These are phyloP conservation scores for Macrolepiota dolichaula DNA, from an alignment of 768 basidiomycete genomes.

Conservation along the genomic window DNA sequence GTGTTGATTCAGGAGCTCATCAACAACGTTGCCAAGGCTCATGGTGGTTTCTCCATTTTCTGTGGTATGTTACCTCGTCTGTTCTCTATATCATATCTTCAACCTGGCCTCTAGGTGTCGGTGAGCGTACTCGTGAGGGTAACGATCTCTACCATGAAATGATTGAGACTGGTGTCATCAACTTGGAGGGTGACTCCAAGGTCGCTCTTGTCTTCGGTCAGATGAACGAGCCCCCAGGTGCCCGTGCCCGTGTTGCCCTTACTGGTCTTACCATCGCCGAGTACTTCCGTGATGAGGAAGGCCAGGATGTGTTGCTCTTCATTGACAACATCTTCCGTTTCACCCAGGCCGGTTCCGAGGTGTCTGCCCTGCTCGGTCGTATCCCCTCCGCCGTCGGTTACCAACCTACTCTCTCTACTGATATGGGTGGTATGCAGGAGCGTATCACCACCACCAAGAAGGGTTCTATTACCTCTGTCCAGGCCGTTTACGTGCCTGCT, in stretches of 20 bases:
- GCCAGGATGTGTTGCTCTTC: constrained; percentile 99
- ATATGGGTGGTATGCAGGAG: constrained; percentile 99
- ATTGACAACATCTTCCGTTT: constrained; percentile 99
- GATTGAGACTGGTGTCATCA: constrained; percentile 99
- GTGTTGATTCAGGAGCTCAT: constrained; percentile 99
- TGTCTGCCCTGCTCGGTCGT: constrained; percentile 99
- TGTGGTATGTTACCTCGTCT: constrained; percentile 56
- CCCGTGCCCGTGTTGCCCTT: constrained; percentile 99
- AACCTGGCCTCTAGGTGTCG: constrained; percentile 68
- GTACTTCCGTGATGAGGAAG: constrained; percentile 99
- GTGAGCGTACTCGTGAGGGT: constrained; percentile 99
- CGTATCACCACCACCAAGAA: constrained; percentile 99
- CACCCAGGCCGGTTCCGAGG: constrained; percentile 99
- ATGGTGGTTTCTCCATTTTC: constrained; percentile 99
- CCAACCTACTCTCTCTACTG: constrained; percentile 98
- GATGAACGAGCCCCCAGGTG: constrained; percentile 99
- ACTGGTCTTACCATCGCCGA: constrained; percentile 99
- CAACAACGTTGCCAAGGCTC: constrained; percentile 99
- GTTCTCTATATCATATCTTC: neutral
- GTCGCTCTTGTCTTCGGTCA: constrained; percentile 99
- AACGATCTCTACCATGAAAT: constrained; percentile 99
- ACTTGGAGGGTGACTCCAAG: constrained; percentile 99
- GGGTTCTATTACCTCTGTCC: constrained; percentile 99
- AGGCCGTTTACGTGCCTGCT: constrained; percentile 99
- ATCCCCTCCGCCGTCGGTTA: constrained; percentile 99